Base-by-base conservation (phyloP, 345 rosid species). In the Brassica carinata region DNA sequence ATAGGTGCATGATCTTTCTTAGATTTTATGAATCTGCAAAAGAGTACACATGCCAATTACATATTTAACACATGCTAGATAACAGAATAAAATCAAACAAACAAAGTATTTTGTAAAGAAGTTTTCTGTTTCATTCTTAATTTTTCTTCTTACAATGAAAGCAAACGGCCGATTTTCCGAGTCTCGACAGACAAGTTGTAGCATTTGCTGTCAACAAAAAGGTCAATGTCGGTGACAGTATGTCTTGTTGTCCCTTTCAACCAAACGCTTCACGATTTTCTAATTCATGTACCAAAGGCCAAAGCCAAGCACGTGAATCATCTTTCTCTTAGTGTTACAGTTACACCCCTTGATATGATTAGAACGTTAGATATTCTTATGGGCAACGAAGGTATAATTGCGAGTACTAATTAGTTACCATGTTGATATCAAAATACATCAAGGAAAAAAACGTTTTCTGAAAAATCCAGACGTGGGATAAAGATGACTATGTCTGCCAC, bases 201-300 rank as follows among this genome's bases (percentile, higher is more conserved):
- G 55, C 70, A 31, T 78, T 78, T 72, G 72, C 58, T 78, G 82
- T 40, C 5, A 66, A 17, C 67, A 72, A 72, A 69, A 78, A 72
- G 77, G 62, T 72, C 72, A 78, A 65, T 53, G 81, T 72, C 77
- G 77, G 81, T 65, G 76, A 51, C 58, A 64, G 19, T 43, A 69
- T 77, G 65, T 64, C 19, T 34, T 36, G 29, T 64, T 64, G 72
- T 72, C 77, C 51, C 48, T 78, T 72, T 71, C 59, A 71, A 64
- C 71, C 31, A 8, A 55, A 71, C 43, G 76, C 57, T 36, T 10
- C 18, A 77, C 72, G 76, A 64, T 53, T 64, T 58, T n/a, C 27
- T 26, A 4, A 36, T 68, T 27, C 53, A 62, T 69, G 5, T 18
- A 2, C 63, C 63, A 38, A 77, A 58, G 13, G 64, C 64, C 64